Conservation (phyloP, 371 early-diverging fungal species). For the Mortierella sp. region DNA sequence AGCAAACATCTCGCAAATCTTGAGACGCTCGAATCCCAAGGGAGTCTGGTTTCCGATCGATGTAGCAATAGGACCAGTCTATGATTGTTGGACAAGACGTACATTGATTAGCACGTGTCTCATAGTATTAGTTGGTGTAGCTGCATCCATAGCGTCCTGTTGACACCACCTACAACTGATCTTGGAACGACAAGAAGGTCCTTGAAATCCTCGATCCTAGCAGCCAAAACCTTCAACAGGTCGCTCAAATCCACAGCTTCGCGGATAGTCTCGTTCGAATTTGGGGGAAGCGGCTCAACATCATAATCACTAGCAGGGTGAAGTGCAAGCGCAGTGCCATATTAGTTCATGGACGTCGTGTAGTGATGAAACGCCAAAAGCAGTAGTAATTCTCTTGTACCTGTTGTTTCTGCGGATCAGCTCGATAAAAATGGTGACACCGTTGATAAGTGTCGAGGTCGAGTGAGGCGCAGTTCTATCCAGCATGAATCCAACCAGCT, state of each 20-base stretch:
- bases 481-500: conserved; percentile 90
- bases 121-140: not conserved
- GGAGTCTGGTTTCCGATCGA: conserved; percentile 79
- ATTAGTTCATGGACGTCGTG: too few relatives aligned
- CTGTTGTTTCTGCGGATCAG: conserved; percentile 94
- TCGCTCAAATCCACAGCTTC: conserved; percentile 82
- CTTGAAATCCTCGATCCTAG: conserved; percentile 77
- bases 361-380: not conserved
- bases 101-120: not conserved
- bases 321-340: too few relatives aligned
- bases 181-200: conserved; percentile 69
- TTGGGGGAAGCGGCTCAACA: conserved; percentile 57
- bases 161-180: conserved; percentile 62
- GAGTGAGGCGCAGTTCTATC: conserved; percentile 81
- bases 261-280: conserved; percentile 34
- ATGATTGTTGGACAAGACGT: not conserved
- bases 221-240: conserved; percentile 83
- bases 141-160: conserved; percentile 1
- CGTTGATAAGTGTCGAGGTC: conserved; percentile 89
- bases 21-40: conserved; percentile 93
- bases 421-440: conserved; percentile 95
- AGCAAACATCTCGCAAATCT: conserved; percentile 96
- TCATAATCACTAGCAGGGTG: conserved; percentile 65
- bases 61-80: conserved; percentile 69
- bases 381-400: conserved; percentile 32